phyloP scores from a whole-genome alignment of 495 filamentous ascomycete genomes.

The Sphaerosporella brunnea region DNA sequence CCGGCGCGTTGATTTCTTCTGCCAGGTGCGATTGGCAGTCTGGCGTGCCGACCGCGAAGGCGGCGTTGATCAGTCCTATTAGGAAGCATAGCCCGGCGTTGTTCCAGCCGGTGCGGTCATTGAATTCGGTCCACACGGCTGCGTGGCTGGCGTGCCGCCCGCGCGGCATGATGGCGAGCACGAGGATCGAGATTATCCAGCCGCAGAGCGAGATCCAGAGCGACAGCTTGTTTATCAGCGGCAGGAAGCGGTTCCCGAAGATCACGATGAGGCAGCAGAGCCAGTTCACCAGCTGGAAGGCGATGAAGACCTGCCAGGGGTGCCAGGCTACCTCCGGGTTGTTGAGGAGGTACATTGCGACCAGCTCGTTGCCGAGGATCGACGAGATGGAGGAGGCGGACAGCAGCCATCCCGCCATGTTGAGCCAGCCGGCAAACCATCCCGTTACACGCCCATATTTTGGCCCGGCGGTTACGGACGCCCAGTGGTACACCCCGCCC shows the following conservation, averaged over 20 bases:
- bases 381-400: slow-evolving; percentile 49
- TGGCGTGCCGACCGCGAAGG: slow-evolving; percentile 68
- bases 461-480: slow-evolving; percentile 51
- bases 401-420: slow-evolving; percentile 54
- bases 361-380: slow-evolving; percentile 49
- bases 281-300: slow-evolving; percentile 52
- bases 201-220: slow-evolving; percentile 53
- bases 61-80: slow-evolving; percentile 67
- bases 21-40: slow-evolving; percentile 61
- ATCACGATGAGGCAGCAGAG: slow-evolving; percentile 43
- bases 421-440: slow-evolving; percentile 66
- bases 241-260: slow-evolving; percentile 51
- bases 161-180: slow-evolving; percentile 56
- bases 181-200: slow-evolving; percentile 51
- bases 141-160: slow-evolving; percentile 35
- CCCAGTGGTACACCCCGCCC: slow-evolving; percentile 80
- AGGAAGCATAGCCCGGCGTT: slow-evolving; percentile 61
- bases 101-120: slow-evolving; percentile 49
- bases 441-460: slow-evolving; percentile 50
- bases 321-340: slow-evolving; percentile 44
- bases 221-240: slow-evolving; percentile 46
- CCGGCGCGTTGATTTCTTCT: slow-evolving; percentile 59
- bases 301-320: slow-evolving; percentile 60
- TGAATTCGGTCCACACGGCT: slow-evolving; percentile 47
- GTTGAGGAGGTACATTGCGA: slow-evolving; percentile 54